Base-by-base conservation (phyloP, 2,329 filamentous ascomycete species). In the Aspergillus alliaceus region DNA sequence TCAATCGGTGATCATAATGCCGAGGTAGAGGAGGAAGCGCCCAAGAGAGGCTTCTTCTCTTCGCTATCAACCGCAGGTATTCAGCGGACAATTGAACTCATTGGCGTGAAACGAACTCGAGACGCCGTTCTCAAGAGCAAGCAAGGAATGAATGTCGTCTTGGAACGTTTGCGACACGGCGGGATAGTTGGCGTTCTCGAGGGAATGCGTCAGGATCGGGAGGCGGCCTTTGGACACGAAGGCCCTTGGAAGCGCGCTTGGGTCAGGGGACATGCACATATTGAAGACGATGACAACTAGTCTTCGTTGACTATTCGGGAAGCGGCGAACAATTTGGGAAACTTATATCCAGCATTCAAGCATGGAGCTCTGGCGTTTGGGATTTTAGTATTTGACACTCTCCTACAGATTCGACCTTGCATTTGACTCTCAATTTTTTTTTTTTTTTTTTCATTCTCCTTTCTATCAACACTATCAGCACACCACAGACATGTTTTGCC, bases 141-240 rank as follows among this genome's bases (percentile, higher is more conserved):
- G 59, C 80, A 87, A 66, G 86, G 86, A 53, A 88, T 88, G 86
- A 86, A 86, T 58, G 80, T 88, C 22, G 86, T 88, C 22, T 76
- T 88, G 7, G 83, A 86, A 67, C 76, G 86, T 34, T 73, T 90
- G 69, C 79, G 88, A 53, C 79, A 80, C 57, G 87, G 87, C 37
- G 88, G 88, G 0, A 76, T 90, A 18, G 85, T 89, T 15, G 86
- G 75, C 22, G 88, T 90, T n/a, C 75, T 90, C 29, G 87, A 90
- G 62, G 87, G 86, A 27, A 90, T 90, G 87, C 79, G 85, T 51
- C 77, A 79, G 64, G 87, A 90, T 67, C 79, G 82, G 39, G 80
- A 84, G 64, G 68, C 70, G 51, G 66, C 71, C 57, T 65, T 70
- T 58, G 74, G 71, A 4, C 62, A 69, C 6, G 73, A 78, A 18